Conservation (phyloP, 2,329 filamentous ascomycete genomes). For the Sporothrix variecibatus region DNA sequence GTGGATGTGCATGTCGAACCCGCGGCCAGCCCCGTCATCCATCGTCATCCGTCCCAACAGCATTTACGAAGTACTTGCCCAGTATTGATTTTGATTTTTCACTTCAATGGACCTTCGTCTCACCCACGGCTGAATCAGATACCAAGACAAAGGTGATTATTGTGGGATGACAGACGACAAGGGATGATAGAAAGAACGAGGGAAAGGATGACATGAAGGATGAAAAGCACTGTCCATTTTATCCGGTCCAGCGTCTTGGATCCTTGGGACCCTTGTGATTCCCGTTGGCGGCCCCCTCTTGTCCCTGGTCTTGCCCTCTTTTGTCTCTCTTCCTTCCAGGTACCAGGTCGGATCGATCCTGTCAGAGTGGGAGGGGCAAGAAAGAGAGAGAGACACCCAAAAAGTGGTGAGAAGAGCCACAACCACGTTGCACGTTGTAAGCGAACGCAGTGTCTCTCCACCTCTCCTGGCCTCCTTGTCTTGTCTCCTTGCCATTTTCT, state of each 20-base stretch:
- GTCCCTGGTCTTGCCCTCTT: background rate
- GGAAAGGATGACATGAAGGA: background rate
- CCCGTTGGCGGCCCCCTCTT: background rate
- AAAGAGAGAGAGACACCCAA: background rate
- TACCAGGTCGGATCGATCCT: slow-evolving; percentile 6
- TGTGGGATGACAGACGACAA: background rate
- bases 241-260: slow-evolving; percentile 21
- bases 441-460: background rate
- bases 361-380: background rate
- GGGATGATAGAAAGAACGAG: background rate
- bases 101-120: background rate
- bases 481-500: background rate
- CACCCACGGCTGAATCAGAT: background rate
- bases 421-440: slow-evolving; percentile 8
- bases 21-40: background rate
- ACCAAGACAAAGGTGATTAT: background rate
- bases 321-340: background rate
- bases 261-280: background rate
- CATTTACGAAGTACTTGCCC: too few species aligned
- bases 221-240: background rate
- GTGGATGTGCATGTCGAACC: too few species aligned
- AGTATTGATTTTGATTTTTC: background rate
- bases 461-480: background rate
- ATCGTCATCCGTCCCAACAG: background rate
- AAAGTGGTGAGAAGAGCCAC: background rate